A percentile compares a stretch with the other conserved stretches of the same genome.
These are phyloP conservation scores for Venturia pyrina DNA, from an alignment of 2,329 filamentous ascomycete genomes.

Conservation along the genomic window DNA sequence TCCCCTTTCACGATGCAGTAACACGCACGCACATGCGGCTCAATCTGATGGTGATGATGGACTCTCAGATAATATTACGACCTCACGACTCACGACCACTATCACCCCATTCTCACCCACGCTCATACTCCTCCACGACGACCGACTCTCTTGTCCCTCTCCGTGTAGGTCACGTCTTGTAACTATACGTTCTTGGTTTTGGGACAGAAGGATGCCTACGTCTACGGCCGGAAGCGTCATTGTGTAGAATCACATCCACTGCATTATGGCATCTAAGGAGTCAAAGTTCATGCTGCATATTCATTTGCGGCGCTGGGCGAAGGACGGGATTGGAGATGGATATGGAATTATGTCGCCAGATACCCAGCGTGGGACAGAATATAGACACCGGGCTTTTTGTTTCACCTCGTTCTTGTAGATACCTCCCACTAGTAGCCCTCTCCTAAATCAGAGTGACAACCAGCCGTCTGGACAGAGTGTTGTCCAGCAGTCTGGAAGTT, in stretches of 20 bases:
- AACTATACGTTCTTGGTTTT: not conserved
- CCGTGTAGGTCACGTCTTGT: not conserved
- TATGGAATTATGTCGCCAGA: not conserved
- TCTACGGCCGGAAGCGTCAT: not conserved
- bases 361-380: not conserved
- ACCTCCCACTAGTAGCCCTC: not conserved
- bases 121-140: too few relatives aligned
- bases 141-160: not conserved
- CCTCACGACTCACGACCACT: not conserved
- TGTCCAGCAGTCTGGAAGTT: too few relatives aligned
- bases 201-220: not conserved
- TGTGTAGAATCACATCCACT: not conserved
- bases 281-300: not conserved
- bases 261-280: not conserved
- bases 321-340: not conserved
- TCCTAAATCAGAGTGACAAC: not conserved
- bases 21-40: not conserved
- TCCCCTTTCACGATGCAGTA: not conserved
- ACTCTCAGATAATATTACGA: constrained; percentile 1
- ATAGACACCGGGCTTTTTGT: not conserved
- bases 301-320: not conserved
- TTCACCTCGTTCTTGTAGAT: not conserved
- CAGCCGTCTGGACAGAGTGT: too few relatives aligned
- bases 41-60: not conserved
- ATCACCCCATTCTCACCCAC: not conserved